Base-by-base conservation (phyloP, 257 asterid genomes). In the Capsicum rhomboideum region DNA sequence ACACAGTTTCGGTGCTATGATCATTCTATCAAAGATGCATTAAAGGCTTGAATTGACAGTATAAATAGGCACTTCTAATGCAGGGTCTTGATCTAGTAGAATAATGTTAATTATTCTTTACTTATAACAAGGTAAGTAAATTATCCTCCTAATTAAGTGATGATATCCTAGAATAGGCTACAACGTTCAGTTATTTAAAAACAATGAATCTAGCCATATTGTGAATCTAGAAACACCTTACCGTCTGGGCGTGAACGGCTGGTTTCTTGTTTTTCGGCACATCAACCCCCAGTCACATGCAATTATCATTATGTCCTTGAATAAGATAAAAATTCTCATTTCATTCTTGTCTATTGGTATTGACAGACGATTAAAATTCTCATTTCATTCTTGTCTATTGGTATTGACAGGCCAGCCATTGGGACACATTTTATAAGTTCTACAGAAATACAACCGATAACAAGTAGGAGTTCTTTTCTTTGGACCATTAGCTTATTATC, bases 371-470 rank as follows among this genome's bases (percentile, higher is more conserved):
- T 49, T 75, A 9, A 23, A 77, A 50, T 77, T 77, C 63, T 26
- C 63, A 50, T 77, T 26, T 77, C 81, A 50, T 77, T 63, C 23
- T 50, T 49, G 63, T 77, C 44, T 77, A 77, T 75, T 77, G 46
- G 55, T 77, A 10, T 85, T 86, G 85, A 84, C 97, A 96, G 98
- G 96, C 98, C 80, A 90, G 83, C 85, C 98, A 96, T 83, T 96
- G 98, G 98, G 99, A 96, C 82, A 92, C 96, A 50, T 96, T 96
- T 91, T 94, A 96, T 79, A 66, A 92, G 82, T 96, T 96, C 93
- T 96, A 96, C 93, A 90, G 95, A 82, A 94, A 92, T 82, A 96
- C 99, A 85, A 94, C 98, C 18, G 98, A 94, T 86, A 93, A 94
- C 87, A 90, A 90, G 93, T 90, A 84, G 16, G 86, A 89, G 92